Evolutionary conservation across 768 basidiomycete genomes (phyloP), one percentile per base, ranked within the genome.

Genomic region (Trametes elegans): DNA sequence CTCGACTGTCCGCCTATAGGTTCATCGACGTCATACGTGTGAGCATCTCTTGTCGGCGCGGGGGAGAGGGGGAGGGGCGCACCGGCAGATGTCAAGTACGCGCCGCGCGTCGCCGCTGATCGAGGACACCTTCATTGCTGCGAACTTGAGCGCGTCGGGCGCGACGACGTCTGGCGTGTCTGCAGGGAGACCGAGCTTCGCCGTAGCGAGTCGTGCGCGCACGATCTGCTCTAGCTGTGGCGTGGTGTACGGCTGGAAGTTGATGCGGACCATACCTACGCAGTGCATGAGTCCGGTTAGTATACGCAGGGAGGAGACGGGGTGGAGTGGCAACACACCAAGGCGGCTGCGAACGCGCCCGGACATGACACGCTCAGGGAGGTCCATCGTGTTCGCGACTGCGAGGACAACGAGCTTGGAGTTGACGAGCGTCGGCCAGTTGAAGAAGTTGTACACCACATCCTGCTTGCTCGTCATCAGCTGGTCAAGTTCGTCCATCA

Each of bases 401-500:
- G 97, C 96, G 46, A 99, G 82, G 2, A 99, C 97, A 47, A 98
- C 85, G 5, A 99, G 80, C 68, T 90, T 91, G 54, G 93, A 94
- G 18, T 84, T 85, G 0, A 81, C 78, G 46, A 97, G 76, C 3
- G 94, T 96, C 2, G 97, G 97, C 96, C 97, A 99, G 68, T 99
- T 98, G 79, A 98, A 98, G 73, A 99, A 98, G 66, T 98, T 98
- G 73, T 99, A 99, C 19, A 99, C 90, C 9, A 99, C 96, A 55
- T 99, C 96, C 69, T 99, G 96, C 68, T 97, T 97, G 16, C 88
- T 77, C 1, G 96, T 98, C 62, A 98, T 84, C 26, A 99, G 79
- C 69, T 98, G 97, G 71, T 99, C 97, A 5, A 99, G 79, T 71
- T 99, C 97, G 68, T 99, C 96, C 92, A 99, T 98, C 14, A 99